Evolutionary conservation across 2,329 filamentous ascomycete species (phyloP), one percentile per base, ranked within the genome.

Genomic region (Fusarium protoensiforme): DNA sequence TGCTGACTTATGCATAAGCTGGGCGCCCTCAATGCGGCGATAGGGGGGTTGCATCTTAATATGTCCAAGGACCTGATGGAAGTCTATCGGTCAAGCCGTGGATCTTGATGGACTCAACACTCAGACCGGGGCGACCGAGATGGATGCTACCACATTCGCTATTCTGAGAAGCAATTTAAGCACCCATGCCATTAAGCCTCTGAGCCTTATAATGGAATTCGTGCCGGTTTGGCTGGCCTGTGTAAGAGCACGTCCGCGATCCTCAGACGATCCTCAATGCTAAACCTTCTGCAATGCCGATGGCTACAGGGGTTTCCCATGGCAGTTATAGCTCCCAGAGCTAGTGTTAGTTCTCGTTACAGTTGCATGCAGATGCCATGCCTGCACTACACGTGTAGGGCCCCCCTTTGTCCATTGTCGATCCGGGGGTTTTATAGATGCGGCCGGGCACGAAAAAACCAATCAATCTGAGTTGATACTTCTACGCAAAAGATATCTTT

Each of bases 251-350:
- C 57, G 46, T 65, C 39, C 60, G 29, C 64, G 57, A 61, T 61
- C 39, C 64, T 64, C 46, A 63, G 39, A 68, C 61, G 59, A 71
- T 48, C 51, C 51, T 72, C 64, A 68, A 73, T 73, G 71, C 71
- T 60, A 35, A 22, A 63, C 46, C 27, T 33, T 14, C 27, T 39
- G 31, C 46, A 62, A 41, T 51, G 61, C 48, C 48, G 61, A 41
- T 13, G 14, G 5, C 61, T 20, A 57, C 48, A 63, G 48, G 61
- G 61, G 13, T n/a, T 51, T 54, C 18, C 46, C 46, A 39, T 39
- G 61, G 27, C 8, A 27, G 18, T 46, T 39, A 29, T 35, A 60
- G 31, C 58, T 58, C 39, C 46, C 54, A 54, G 11, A 59, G 61
- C 58, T 54, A 72, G 54, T 56, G 46, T 46, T 63, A 69, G 64